phyloP scores from a whole-genome alignment of 805 yeast genomes.

The Lipomyces starkeyi region DNA sequence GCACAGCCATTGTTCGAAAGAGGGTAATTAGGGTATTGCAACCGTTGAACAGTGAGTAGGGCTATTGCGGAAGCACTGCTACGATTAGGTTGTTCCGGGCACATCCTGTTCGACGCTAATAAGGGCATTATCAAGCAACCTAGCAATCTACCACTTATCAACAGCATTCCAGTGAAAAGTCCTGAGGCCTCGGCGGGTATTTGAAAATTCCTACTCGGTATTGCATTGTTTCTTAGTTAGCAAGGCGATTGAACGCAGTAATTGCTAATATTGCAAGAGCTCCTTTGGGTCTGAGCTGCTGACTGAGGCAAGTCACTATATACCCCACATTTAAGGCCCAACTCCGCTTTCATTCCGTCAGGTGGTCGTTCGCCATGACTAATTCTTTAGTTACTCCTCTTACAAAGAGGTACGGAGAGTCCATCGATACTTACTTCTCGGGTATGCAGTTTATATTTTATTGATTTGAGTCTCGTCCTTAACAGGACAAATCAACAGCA shows the following conservation, averaged over 20 bases:
- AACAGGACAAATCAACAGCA: neutral
- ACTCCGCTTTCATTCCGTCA: neutral
- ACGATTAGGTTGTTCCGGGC: no score
- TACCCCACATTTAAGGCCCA: neutral
- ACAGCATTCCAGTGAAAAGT: neutral
- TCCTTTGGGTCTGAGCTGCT: neutral
- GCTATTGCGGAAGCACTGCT: no score
- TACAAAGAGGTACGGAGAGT: constrained; percentile 38
- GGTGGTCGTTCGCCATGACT: constrained; percentile 5
- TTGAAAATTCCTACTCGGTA: no score
- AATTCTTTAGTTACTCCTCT: constrained; percentile 33
- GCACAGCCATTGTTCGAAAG: neutral
- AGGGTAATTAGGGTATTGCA: neutral
- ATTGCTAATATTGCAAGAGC: neutral
- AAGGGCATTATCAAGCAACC: no score
- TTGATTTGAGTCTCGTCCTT: neutral
- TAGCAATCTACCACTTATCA: neutral
- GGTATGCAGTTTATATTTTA: constrained; percentile 17
- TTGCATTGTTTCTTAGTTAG: neutral
- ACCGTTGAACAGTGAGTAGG: no score
- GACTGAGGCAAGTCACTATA: neutral
- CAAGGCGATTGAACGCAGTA: neutral
- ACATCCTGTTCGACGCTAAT: no score
- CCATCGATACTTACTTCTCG: constrained; percentile 34
- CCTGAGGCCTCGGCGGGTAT: no score